A percentile compares a stretch with the other conserved stretches of the same genome.
Conservation (phyloP, 257 asterid genomes). For the Solanum rostratum region DNA sequence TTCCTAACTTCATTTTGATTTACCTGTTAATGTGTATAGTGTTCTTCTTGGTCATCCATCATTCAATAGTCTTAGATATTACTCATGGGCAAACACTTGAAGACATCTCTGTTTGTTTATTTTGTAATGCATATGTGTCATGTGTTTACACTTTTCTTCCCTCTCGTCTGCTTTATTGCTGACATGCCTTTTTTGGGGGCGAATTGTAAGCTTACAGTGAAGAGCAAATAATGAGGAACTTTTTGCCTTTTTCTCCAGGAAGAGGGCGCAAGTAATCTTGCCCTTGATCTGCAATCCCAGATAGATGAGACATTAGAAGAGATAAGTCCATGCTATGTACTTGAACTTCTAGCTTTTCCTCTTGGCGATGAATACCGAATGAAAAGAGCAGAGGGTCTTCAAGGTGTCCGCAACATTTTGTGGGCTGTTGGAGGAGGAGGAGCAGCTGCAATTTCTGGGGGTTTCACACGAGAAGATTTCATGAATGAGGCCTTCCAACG, state of each 20-base stretch:
- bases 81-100: not conserved
- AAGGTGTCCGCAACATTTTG: constrained; percentile 81
- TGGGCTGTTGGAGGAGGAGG: constrained; percentile 99
- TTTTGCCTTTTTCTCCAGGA: constrained; percentile 35
- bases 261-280: constrained; percentile 94
- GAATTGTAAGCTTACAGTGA: not conserved
- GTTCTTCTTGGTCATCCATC: not conserved
- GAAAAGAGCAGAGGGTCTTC: constrained; percentile 82
- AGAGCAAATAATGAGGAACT: not conserved
- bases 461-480: constrained; percentile 91
- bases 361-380: constrained; percentile 55
- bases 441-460: constrained; percentile 90
- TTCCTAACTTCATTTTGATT: not conserved
- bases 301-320: constrained; percentile 93
- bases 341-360: constrained; percentile 83
- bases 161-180: not conserved
- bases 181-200: not conserved
- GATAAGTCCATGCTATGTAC: constrained; percentile 67
- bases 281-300: constrained; percentile 85
- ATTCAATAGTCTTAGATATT: not conserved
- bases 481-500: constrained; percentile 80
- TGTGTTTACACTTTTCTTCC: not conserved
- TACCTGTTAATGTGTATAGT: not conserved
- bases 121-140: not conserved
- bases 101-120: not conserved